Evolutionary conservation across 1,284 basidiomycete species (phyloP).

Genomic region (Exobasidium cylindrosporum): DNA sequence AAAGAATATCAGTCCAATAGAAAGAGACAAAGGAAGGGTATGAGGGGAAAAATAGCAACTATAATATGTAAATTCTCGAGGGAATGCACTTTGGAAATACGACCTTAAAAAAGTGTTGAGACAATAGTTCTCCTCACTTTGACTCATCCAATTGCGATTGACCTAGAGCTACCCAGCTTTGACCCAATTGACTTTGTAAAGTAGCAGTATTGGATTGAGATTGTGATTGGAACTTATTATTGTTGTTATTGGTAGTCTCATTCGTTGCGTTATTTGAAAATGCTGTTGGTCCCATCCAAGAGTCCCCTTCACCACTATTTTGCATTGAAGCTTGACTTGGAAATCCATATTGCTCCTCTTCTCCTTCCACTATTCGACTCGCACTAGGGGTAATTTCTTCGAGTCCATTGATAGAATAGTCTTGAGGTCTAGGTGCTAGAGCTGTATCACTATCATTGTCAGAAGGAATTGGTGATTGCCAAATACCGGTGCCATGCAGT

Average conservation of each 20-base stretch:
- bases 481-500: neutral
- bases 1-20: no score
- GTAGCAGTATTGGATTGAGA: neutral
- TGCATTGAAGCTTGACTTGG: neutral
- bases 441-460: neutral
- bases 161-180: conserved; percentile 13
- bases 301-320: neutral
- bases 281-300: neutral
- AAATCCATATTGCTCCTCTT: neutral
- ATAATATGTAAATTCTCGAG: neutral
- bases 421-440: neutral
- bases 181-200: conserved; percentile 5
- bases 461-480: neutral
- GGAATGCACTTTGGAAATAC: neutral
- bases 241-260: no score
- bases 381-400: neutral
- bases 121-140: neutral
- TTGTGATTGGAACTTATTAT: no score
- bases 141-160: conserved; percentile 2
- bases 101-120: neutral
- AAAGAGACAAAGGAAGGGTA: no score
- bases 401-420: neutral
- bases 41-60: neutral
- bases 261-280: no score
- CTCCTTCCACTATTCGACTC: neutral